Evolutionary conservation across 2,329 filamentous ascomycete species (phyloP).

Genomic region (Cladosporium sp.): DNA sequence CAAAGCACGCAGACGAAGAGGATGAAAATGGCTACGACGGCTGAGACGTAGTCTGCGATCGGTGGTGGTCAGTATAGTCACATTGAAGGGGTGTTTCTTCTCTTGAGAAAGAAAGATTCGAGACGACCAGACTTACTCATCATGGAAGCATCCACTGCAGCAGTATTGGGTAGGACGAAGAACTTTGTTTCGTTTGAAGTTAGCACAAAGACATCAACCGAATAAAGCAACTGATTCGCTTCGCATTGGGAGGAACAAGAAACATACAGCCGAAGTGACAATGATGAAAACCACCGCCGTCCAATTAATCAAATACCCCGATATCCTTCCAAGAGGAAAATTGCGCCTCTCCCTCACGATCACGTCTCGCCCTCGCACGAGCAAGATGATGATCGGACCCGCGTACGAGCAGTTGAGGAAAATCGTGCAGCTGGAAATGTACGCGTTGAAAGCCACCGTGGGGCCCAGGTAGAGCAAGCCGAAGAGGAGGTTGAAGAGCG

Average conservation of each 20-base stretch:
- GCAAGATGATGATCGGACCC: constrained; percentile 3
- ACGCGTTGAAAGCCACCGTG: constrained; percentile 2
- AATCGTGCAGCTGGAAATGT: constrained; percentile 8
- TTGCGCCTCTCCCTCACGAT: not conserved
- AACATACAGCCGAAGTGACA: constrained; percentile 1
- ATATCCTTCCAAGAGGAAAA: not conserved
- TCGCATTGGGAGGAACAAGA: too few relatives aligned
- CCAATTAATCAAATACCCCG: not conserved
- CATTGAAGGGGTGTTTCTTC: too few relatives aligned
- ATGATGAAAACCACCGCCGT: not conserved
- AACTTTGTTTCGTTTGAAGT: not conserved
- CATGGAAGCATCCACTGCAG: not conserved
- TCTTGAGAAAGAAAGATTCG: too few relatives aligned
- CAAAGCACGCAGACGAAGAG: not conserved
- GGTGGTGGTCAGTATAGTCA: not conserved
- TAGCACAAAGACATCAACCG: not conserved
- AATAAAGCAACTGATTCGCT: too few relatives aligned
- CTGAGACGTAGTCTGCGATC: constrained; percentile 8
- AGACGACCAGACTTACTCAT: constrained; percentile 3
- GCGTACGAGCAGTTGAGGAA: constrained; percentile 10
- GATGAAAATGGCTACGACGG: constrained; percentile 3
- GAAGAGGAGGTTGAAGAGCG: constrained; percentile 15
- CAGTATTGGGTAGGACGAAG: not conserved
- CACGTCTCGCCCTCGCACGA: not conserved
- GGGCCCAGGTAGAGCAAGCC: constrained; percentile 9